phyloP scores from a whole-genome alignment of 495 filamentous ascomycete genomes.

The Trichoderma asperelloides region DNA sequence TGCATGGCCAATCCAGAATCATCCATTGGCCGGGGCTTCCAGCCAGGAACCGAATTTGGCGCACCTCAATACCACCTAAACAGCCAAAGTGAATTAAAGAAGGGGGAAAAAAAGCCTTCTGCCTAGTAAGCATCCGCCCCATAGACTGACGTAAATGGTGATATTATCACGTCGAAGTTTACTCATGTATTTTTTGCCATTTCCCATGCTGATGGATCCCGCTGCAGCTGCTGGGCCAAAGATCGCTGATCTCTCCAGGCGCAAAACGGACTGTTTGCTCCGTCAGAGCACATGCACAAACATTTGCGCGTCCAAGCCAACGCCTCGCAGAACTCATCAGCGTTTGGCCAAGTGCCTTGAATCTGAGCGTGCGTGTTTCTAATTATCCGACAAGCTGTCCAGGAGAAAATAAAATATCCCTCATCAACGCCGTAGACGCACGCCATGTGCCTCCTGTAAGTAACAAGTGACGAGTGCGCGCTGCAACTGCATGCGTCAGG shows the following conservation, averaged over 20 bases:
- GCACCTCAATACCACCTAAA: neutral
- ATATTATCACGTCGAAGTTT: neutral
- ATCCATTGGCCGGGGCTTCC: neutral
- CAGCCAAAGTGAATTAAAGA: too few species aligned
- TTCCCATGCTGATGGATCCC: neutral
- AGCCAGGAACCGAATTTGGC: conserved; percentile 1
- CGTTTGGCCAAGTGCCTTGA: too few species aligned
- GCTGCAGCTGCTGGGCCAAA: neutral
- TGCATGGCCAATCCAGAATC: neutral
- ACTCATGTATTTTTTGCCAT: neutral
- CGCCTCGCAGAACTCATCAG: too few species aligned
- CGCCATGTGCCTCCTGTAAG: neutral
- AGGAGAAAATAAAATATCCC: neutral
- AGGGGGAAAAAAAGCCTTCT: too few species aligned
- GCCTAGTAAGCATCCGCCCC: too few species aligned
- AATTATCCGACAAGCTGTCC: too few species aligned
- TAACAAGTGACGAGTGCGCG: neutral
- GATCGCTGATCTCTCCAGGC: neutral
- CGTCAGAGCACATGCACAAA: neutral
- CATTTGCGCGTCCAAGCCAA: too few species aligned
- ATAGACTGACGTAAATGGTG: neutral
- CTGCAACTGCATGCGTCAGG: conserved; percentile 6
- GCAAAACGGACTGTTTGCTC: conserved; percentile 3
- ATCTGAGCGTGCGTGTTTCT: too few species aligned
- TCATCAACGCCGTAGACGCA: neutral